Percentiles rank a stretch among this genome's conserved stretches.
phyloP scores from a whole-genome alignment of 208 protist species.

The Wallacemonas sp. region DNA sequence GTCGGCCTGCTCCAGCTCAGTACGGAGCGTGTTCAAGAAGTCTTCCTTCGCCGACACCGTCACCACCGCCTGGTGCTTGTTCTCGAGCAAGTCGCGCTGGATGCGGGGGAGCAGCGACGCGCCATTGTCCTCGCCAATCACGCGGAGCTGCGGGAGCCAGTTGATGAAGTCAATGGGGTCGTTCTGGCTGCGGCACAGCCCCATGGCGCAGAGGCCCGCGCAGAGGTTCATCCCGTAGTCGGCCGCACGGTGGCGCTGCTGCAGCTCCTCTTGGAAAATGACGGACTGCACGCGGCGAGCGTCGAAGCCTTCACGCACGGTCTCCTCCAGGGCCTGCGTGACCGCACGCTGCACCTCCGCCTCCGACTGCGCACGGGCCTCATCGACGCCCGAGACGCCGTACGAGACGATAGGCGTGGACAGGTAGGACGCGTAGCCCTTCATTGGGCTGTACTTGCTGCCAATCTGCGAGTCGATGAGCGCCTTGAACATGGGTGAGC shows the following conservation, averaged over 20 bases:
- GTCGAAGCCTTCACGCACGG: conserved; percentile 82
- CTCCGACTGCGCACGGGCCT: conserved; percentile 53
- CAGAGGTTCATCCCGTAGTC: conserved; percentile 87
- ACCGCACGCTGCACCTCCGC: conserved; percentile 69
- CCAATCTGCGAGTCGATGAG: conserved; percentile 91
- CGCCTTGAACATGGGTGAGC: conserved; percentile 86
- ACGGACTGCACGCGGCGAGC: conserved; percentile 78
- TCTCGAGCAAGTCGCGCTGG: conserved; percentile 64
- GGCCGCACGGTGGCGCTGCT: conserved; percentile 86
- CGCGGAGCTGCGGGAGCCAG: conserved; percentile 80
- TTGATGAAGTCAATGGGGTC: conserved; percentile 86
- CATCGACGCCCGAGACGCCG: conserved; percentile 87
- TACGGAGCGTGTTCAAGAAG: conserved; percentile 64
- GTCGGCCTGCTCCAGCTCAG: conserved; percentile 57
- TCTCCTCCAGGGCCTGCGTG: conserved; percentile 52
- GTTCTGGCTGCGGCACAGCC: conserved; percentile 69
- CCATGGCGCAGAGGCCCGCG: conserved; percentile 71
- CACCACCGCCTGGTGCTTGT: conserved; percentile 65
- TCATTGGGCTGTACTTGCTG: conserved; percentile 81
- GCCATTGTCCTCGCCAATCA: conserved; percentile 56
- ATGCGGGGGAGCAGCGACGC: conserved; percentile 69
- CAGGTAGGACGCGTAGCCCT: conserved; percentile 83
- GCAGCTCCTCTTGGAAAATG: conserved; percentile 89
- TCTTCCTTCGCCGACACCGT: conserved; percentile 72
- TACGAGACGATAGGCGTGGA: conserved; percentile 86